Percentiles rank a stretch among this genome's conserved stretches.
phyloP scores from a whole-genome alignment of 768 basidiomycete genomes.

The Rubroboletus pulcherrimus region DNA sequence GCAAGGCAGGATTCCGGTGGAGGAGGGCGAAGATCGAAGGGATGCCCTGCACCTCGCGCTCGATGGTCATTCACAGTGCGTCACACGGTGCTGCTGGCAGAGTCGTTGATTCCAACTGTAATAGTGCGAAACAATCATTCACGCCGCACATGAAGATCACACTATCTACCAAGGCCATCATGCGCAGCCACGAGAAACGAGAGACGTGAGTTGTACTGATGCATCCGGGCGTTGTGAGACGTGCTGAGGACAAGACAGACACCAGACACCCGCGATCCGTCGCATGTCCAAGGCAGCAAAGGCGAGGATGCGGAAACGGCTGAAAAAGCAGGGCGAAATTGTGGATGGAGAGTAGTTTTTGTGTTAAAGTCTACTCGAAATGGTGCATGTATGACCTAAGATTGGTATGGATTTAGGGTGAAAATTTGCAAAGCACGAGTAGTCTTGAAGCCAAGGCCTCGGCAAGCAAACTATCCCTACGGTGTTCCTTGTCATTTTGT shows the following conservation, averaged over 20 bases:
- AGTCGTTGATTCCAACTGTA: not conserved
- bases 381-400: slow-evolving; percentile 23
- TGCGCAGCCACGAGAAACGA: slow-evolving; percentile 34
- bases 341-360: slow-evolving; percentile 11
- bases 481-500: slow-evolving; percentile 7
- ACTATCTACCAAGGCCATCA: slow-evolving; percentile 45
- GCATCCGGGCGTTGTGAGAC: not conserved
- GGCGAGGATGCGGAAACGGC: slow-evolving; percentile 46
- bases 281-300: slow-evolving; percentile 58
- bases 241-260: slow-evolving; percentile 37
- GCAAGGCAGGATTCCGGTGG: slow-evolving; percentile 21
- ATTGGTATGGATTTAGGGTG: slow-evolving; percentile 10
- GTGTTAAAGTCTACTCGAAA: slow-evolving; percentile 8
- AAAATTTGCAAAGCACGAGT: slow-evolving; percentile 14
- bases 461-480: not conserved
- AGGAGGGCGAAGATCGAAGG: slow-evolving; percentile 33
- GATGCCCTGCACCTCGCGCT: slow-evolving; percentile 38
- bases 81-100: slow-evolving; percentile 2
- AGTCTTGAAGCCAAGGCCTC: not conserved
- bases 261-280: slow-evolving; percentile 52
- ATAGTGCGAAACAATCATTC: slow-evolving; percentile 51
- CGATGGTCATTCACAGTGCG: slow-evolving; percentile 59
- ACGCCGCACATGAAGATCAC: slow-evolving; percentile 72
- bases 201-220: slow-evolving; percentile 34
- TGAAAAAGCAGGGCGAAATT: slow-evolving; percentile 29